These are phyloP conservation scores for Exserohilum turcica DNA, from an alignment of 2,329 filamentous ascomycete species.

Conservation along the genomic window DNA sequence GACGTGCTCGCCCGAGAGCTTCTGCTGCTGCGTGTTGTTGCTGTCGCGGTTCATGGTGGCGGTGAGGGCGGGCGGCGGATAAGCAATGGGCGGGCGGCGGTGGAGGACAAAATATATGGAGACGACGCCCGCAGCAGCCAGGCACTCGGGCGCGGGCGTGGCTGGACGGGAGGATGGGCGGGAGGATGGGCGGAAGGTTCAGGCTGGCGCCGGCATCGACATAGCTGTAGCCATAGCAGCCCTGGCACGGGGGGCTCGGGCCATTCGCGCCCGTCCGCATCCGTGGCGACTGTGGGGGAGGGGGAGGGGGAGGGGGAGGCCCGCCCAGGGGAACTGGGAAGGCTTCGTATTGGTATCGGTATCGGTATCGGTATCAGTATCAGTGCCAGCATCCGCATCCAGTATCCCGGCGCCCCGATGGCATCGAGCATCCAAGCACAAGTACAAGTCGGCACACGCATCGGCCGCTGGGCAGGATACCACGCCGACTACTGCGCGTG, in stretches of 20 bases:
- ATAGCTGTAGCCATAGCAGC: constrained; percentile 15
- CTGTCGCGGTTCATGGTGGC: constrained; percentile 52
- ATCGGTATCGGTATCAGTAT: too few relatives aligned
- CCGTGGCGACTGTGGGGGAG: constrained; percentile 23
- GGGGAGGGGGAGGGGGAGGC: constrained; percentile 4
- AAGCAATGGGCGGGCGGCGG: constrained; percentile 8
- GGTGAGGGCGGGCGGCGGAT: constrained; percentile 12
- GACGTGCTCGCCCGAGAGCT: constrained; percentile 56
- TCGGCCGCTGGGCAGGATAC: too few relatives aligned
- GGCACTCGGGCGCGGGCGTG: constrained; percentile 17
- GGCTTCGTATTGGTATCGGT: too few relatives aligned
- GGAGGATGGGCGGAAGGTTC: constrained; percentile 32
- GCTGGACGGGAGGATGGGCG: constrained; percentile 28
- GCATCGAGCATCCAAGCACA: too few relatives aligned
- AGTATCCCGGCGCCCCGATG: constrained; percentile 3
- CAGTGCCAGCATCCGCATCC: constrained; percentile 1
- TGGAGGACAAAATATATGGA: constrained; percentile 14
- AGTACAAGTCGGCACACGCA: too few relatives aligned
- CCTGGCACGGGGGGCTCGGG: too few relatives aligned
- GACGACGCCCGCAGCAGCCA: constrained; percentile 24
- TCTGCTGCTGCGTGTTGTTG: constrained; percentile 49
- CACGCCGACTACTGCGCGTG: not conserved
- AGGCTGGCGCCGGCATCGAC: constrained; percentile 40
- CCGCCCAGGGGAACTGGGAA: not conserved
- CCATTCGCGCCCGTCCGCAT: constrained; percentile 35